Base-by-base conservation (phyloP, 148 eudicot species). In the Rhododendron griersonianum region DNA sequence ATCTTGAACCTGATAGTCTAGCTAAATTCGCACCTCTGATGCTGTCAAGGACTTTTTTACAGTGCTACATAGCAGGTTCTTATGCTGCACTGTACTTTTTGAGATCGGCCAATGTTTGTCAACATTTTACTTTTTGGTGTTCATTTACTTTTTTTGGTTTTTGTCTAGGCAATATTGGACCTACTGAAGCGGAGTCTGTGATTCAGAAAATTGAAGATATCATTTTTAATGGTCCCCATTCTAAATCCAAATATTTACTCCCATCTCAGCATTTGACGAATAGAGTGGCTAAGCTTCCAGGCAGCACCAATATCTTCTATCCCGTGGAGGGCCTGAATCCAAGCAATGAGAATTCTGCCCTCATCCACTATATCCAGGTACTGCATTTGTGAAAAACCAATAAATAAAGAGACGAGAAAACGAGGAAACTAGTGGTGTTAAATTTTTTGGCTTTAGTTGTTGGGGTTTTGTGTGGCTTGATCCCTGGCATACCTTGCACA, bases 321-420 rank as follows among this genome's bases (percentile, higher is more conserved):
- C 81, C 91, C 77, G 87, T 91, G 37, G 93, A 93, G 83, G 98
- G 96, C 83, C 91, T 94, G 81, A 95, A 95, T 94, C 90, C 96
- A 79, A 92, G 90, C 89, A 93, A 95, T 84, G 96, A 95, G 82
- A 95, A 95, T 89, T 95, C 98, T 81, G 90, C 94, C 81, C 96
- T 95, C 87, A 88, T 95, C 85, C 96, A 94, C 86, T 95, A 94
- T 87, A 91, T 95, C 86, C 98, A 95, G 94, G 98, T 95, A 90
- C 25, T 74, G 44, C 1, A 11, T 15, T 74, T 74, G 7, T 74
- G 21, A 74, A 74, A 74, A 74, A 13, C 16, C 5, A 35, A 33
- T 14, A 37, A 75, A 37, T 33, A 14, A 33, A 18, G 35, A 75
- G 33, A 37, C 14, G 7, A 67, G 16, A 67, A 67, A n/a, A 67